Conservation (phyloP, 2,329 filamentous ascomycete species). For the Ophiostoma sp. region DNA sequence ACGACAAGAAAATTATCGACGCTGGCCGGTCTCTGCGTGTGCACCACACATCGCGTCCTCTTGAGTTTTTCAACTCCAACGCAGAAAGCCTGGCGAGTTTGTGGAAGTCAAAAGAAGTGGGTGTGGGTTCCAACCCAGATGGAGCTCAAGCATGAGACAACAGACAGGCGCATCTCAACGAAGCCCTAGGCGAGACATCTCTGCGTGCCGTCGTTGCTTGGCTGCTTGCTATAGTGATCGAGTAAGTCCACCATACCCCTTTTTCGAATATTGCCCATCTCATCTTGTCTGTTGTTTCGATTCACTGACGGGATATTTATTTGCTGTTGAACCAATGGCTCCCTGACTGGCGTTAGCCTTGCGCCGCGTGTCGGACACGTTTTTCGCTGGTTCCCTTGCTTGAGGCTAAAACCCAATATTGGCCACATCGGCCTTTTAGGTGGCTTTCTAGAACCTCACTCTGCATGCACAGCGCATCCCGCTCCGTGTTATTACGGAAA, state of each 20-base stretch:
- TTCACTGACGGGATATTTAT: neutral
- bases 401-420: conserved; percentile 2
- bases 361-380: conserved; percentile 9
- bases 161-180: neutral
- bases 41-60: neutral
- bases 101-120: neutral
- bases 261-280: neutral
- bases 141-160: neutral
- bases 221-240: neutral
- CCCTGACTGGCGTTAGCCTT: neutral
- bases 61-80: neutral
- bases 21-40: neutral
- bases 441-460: neutral
- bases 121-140: neutral
- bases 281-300: neutral
- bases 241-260: neutral
- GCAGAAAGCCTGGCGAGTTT: neutral
- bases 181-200: neutral
- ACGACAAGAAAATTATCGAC: neutral
- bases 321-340: neutral
- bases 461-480: neutral
- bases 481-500: neutral
- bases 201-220: neutral
- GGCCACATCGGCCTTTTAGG: neutral
- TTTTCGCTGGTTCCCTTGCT: neutral